Evolutionary conservation across 2,329 filamentous ascomycete genomes (phyloP).

Genomic region (Verticillium longisporum): DNA sequence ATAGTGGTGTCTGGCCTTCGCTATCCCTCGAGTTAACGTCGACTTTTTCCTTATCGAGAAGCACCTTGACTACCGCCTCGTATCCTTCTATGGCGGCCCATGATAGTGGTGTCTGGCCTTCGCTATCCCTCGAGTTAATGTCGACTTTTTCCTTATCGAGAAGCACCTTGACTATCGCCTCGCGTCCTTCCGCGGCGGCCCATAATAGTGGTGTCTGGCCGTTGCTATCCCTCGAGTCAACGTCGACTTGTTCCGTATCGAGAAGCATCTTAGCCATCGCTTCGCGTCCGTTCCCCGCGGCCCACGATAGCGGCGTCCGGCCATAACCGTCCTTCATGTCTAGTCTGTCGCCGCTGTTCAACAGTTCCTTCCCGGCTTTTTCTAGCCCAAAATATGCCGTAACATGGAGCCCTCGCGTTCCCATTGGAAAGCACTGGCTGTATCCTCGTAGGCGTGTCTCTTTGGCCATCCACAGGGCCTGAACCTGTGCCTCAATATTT

Average conservation of each 20-base stretch:
- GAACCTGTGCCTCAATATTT: conserved; percentile 10
- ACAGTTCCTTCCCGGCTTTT: background rate
- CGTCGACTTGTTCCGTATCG: background rate
- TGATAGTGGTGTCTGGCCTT: no score
- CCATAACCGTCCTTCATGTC: conserved; percentile 7
- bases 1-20: no score
- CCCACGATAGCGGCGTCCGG: conserved; percentile 11
- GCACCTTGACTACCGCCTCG: no score
- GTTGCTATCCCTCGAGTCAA: background rate
- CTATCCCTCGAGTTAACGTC: no score
- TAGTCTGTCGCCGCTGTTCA: background rate
- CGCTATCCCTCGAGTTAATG: no score
- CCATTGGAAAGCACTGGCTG: conserved; percentile 3
- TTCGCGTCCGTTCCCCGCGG: conserved; percentile 10
- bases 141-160: no score
- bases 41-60: no score
- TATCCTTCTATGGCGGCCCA: no score
- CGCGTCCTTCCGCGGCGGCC: no score
- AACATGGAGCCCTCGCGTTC: conserved; percentile 15
- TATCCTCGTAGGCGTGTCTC: background rate
- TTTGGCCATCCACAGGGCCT: conserved; percentile 11
- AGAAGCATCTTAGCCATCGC: conserved; percentile 7
- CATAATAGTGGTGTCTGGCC: background rate
- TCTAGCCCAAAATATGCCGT: conserved; percentile 16
- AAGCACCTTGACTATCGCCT: no score